Base-by-base conservation (phyloP, 148 eudicot species). In the Dianthus caryophyllus region DNA sequence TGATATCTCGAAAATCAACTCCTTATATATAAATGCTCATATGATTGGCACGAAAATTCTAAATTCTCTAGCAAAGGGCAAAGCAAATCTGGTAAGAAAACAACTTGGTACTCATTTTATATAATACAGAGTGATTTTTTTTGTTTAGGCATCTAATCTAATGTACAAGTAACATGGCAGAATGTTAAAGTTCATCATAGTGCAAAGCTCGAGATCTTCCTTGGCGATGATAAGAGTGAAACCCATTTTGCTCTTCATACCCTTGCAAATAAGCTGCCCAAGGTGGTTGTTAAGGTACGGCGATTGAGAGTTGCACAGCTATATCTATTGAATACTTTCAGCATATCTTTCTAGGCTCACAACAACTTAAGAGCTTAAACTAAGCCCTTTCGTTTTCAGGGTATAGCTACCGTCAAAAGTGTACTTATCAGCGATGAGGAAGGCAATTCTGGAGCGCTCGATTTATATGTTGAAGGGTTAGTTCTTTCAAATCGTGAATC, bases 391-490 rank as follows among this genome's bases (percentile, higher is more conserved):
- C 76, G 60, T 16, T 68, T 78, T 39, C 87, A 91, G 96, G 97
- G 97, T 38, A 87, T 88, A 51, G 69, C 71, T 66, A 81, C 93
- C 8, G 81, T 91, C 74, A 85, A 85, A 73, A 87, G 97, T 58
- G 96, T 82, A 56, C 76, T 91, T 52, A 72, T 88, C 50, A 79
- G 73, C 61, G 73, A 76, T 59, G 65, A 80, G 61, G 77, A 70
- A 64, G 73, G 76, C 51, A 70, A 71, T 48, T 67, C 71, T 26
- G 81, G 82, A 58, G 75, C 69, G 76, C 81, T 75, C 69, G 73
- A 83, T n/a, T 54, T 91, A 79, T 74, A 84, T 56, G 96, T 87
- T 51, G 96, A 91, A 75, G 97, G 97, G 97, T 91, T 67, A 76
- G 87, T 78, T 71, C 67, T n/a, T 65, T 53, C 68, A 24, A 25